Percentiles rank a stretch among this genome's conserved stretches.
These are phyloP conservation scores for Suillus brevipes DNA, from an alignment of 768 basidiomycete genomes.

Conservation along the genomic window DNA sequence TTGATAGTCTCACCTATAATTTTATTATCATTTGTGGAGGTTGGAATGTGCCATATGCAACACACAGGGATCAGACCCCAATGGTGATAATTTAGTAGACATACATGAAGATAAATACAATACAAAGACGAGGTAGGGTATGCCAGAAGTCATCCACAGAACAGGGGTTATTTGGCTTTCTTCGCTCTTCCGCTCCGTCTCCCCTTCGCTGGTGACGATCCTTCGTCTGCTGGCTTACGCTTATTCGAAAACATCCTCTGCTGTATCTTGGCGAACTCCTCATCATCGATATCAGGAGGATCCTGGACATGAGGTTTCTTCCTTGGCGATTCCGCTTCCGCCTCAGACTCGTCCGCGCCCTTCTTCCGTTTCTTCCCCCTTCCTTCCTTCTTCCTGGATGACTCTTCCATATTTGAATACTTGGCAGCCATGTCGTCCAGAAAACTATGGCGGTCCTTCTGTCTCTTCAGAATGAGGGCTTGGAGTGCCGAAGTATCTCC, in stretches of 20 bases:
- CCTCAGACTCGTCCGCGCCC: conserved; percentile 36
- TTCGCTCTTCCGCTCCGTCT: conserved; percentile 34
- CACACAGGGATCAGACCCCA: neutral
- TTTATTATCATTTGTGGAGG: neutral
- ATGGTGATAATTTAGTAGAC: neutral
- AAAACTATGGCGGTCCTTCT: conserved; percentile 68
- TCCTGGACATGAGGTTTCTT: conserved; percentile 49
- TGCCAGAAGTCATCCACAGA: neutral
- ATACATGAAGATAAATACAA: neutral
- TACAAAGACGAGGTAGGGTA: conserved; percentile 1
- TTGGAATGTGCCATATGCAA: neutral
- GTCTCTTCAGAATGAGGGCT: conserved; percentile 79
- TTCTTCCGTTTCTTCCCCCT: conserved; percentile 57
- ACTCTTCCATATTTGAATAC: conserved; percentile 52
- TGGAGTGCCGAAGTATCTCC: conserved; percentile 72
- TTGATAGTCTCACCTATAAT: conserved; percentile 31
- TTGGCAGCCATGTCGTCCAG: conserved; percentile 76
- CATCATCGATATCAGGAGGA: conserved; percentile 64
- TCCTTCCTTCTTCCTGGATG: conserved; percentile 38
- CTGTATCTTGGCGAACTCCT: conserved; percentile 62
- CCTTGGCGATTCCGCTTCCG: conserved; percentile 41
- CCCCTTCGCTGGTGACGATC: conserved; percentile 20
- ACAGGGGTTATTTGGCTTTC: conserved; percentile 35
- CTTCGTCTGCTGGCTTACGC: conserved; percentile 29
- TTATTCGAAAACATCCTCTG: conserved; percentile 53